Base-by-base conservation (phyloP, 2,329 filamentous ascomycete species). In the Neonectria coccinea region DNA sequence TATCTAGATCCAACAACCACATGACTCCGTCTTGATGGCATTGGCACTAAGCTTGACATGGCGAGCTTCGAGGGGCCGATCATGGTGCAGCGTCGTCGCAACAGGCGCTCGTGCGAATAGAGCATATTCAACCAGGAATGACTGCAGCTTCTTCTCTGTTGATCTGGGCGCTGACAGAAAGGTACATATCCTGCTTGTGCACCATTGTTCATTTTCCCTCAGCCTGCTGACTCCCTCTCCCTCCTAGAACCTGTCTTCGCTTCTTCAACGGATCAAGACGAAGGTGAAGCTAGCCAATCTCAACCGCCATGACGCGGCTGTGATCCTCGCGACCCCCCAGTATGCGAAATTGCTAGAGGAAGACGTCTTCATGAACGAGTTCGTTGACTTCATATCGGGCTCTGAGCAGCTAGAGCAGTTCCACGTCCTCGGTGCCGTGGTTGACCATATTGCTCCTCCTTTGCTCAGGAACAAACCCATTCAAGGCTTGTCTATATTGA, bases 401-500 rank as follows among this genome's bases (percentile, higher is more conserved):
- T 71, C 75, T 25, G 69, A 67, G 12, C 79, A 81, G 41, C 74
- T 80, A 52, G 59, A 64, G 5, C 70, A 79, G 25, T 77, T 87
- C 36, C 79, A 84, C 65, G 77, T 89, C 8, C 67, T 90, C 14
- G 79, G 80, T 25, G 89, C 84, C 12, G 84, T 88, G 5, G 83
- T 89, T 29, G 88, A 90, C 72, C 81, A 84, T 9, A 75, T 91
- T 33, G 76, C 81, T 22, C 80, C 82, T 9, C 69, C 74, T 6
- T 64, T 69, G 22, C 73, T 74, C 16, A 73, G 74, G 33, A 68
- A 73, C 48, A 70, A 73, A 16, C 76, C 78, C 7, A 66, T 75
- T 7, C 73, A 78, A 9, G 87, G 86, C 7, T 75, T 89, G 53
- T 86, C 87, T 2, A 75, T 89, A 56, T 75, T 88, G n/a, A 77